Conservation (phyloP, 2,329 filamentous ascomycete genomes). For the Fusarium guadeloupense region DNA sequence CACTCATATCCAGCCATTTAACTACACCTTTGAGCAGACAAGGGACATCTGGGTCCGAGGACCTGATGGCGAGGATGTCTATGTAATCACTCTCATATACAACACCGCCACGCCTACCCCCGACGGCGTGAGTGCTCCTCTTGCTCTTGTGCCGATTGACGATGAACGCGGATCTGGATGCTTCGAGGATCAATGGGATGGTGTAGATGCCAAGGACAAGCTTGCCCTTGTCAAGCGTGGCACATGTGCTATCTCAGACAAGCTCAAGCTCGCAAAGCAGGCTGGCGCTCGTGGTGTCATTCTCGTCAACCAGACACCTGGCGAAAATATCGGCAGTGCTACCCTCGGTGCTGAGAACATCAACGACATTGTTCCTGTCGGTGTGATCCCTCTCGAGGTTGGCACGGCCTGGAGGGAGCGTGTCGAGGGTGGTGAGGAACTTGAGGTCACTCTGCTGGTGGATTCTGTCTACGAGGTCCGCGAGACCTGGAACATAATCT, state of each 20-base stretch:
- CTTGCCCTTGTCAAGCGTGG: constrained; percentile 58
- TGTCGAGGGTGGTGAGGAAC: constrained; percentile 47
- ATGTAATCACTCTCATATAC: constrained; percentile 56
- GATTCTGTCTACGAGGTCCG: constrained; percentile 51
- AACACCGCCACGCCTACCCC: constrained; percentile 56
- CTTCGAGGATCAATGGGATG: constrained; percentile 55
- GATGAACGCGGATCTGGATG: constrained; percentile 53
- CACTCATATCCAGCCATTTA: constrained; percentile 58
- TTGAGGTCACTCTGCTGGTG: constrained; percentile 49
- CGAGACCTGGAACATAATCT: constrained; percentile 53
- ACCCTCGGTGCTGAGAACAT: constrained; percentile 60
- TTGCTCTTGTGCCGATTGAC: constrained; percentile 52
- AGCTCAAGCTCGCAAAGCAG: constrained; percentile 55
- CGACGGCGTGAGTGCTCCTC: constrained; percentile 49
- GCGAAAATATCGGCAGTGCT: constrained; percentile 54
- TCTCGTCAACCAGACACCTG: constrained; percentile 69
- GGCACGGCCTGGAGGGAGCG: constrained; percentile 49
- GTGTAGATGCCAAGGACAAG: constrained; percentile 55
- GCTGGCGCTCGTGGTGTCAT: constrained; percentile 58
- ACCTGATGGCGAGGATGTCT: constrained; percentile 55
- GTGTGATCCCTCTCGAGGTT: constrained; percentile 49
- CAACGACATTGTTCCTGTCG: constrained; percentile 49
- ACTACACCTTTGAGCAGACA: constrained; percentile 56
- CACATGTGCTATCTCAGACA: constrained; percentile 53
- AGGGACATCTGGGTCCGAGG: constrained; percentile 55